These are phyloP conservation scores for Theileria equi DNA, from an alignment of 169 alveolate genomes.

Conservation along the genomic window DNA sequence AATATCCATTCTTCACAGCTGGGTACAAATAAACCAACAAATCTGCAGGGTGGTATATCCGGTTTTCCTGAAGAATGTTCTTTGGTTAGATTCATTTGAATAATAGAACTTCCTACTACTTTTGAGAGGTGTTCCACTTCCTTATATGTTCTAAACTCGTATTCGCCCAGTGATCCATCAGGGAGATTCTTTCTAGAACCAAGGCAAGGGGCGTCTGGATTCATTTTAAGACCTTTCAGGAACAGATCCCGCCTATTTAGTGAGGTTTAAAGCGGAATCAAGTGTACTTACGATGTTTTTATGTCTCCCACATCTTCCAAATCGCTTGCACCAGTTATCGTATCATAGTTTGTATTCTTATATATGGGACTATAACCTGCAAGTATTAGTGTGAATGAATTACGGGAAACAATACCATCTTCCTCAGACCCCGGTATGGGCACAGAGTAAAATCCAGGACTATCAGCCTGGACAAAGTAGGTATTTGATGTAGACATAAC, in stretches of 20 bases:
- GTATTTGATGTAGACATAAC: too few relatives aligned
- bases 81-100: constrained; percentile 4
- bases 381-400: neutral
- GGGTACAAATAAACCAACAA: constrained; percentile 70
- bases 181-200: constrained; percentile 32
- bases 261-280: neutral
- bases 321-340: constrained; percentile 12
- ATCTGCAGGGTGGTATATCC: constrained; percentile 10
- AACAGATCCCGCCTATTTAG: constrained; percentile 57
- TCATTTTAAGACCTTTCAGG: constrained; percentile 38
- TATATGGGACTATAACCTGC: constrained; percentile 25
- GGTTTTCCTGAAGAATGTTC: constrained; percentile 28
- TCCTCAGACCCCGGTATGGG: constrained; percentile 47
- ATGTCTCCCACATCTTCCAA: constrained; percentile 28
- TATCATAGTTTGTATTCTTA: constrained; percentile 26
- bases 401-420: constrained; percentile 15
- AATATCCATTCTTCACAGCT: constrained; percentile 79
- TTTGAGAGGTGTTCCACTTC: constrained; percentile 27
- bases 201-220: constrained; percentile 61
- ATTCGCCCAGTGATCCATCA: constrained; percentile 47
- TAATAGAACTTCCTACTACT: constrained; percentile 50
- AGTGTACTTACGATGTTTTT: constrained; percentile 26
- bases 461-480: constrained; percentile 15
- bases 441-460: constrained; percentile 52
- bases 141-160: constrained; percentile 39